These are phyloP conservation scores for Zygnema circumcarinatum DNA, from an alignment of 139 green algal genomes.

Conservation along the genomic window DNA sequence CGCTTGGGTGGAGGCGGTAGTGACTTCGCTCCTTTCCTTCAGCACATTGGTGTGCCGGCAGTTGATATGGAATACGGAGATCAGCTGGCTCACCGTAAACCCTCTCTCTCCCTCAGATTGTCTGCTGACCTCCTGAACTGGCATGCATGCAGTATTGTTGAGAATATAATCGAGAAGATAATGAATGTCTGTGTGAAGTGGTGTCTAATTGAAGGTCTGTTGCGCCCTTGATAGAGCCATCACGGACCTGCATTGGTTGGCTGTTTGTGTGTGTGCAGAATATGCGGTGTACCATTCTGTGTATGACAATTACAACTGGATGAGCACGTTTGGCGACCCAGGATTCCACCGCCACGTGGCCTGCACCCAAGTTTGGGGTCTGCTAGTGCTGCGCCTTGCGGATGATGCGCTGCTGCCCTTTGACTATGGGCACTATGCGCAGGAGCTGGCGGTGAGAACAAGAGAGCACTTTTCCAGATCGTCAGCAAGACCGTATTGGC, in stretches of 20 bases:
- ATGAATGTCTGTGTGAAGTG: too few species aligned
- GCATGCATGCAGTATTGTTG: too few species aligned
- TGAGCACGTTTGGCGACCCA: constrained; percentile 52
- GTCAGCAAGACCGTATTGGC: too few species aligned
- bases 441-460: constrained; percentile 24
- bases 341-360: constrained; percentile 50
- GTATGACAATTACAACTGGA: constrained; percentile 60
- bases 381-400: constrained; percentile 40
- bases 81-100: neutral
- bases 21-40: constrained; percentile 45
- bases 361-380: constrained; percentile 25
- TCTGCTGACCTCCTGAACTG: too few species aligned
- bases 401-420: constrained; percentile 45
- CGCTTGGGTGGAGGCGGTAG: constrained; percentile 41
- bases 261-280: too few species aligned
- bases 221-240: too few species aligned
- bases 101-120: too few species aligned
- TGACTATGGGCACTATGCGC: constrained; percentile 38
- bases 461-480: too few species aligned
- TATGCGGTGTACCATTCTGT: constrained; percentile 55
- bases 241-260: too few species aligned
- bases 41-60: constrained; percentile 45
- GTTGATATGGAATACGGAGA: constrained; percentile 7
- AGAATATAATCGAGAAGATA: too few species aligned
- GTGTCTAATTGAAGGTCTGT: too few species aligned